These are phyloP conservation scores for Ricinus communis DNA, from an alignment of 345 rosid genomes.

Conservation along the genomic window DNA sequence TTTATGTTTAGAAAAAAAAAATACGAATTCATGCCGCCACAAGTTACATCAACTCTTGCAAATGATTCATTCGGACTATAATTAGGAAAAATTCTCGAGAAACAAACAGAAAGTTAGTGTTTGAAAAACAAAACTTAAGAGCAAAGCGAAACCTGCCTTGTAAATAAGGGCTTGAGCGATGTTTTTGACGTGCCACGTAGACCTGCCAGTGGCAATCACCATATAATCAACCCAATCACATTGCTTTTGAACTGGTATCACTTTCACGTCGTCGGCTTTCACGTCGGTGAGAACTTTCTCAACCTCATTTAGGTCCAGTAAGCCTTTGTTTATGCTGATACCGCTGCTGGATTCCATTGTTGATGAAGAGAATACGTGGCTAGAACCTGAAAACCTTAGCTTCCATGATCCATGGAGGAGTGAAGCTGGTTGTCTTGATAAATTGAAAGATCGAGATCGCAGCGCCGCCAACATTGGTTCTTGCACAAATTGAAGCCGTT, in stretches of 20 bases:
- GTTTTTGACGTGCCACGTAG: conserved; percentile 85
- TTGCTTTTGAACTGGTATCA: conserved; percentile 52
- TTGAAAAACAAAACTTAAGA: neutral
- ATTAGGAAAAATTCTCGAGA: too few relatives aligned
- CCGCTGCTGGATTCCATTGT: conserved; percentile 3
- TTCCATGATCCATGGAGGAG: conserved; percentile 29
- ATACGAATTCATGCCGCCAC: too few relatives aligned
- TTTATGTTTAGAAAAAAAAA: too few relatives aligned
- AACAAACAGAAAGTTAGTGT: neutral
- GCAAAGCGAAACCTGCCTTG: conserved; percentile 35
- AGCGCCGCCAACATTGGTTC: conserved; percentile 43
- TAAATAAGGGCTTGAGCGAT: conserved; percentile 80
- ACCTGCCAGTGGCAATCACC: conserved; percentile 87
- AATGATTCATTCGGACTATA: too few relatives aligned
- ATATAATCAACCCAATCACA: conserved; percentile 72
- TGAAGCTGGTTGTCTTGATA: neutral
- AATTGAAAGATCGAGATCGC: conserved; percentile 30
- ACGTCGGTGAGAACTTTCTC: conserved; percentile 82
- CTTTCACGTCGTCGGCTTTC: conserved; percentile 73
- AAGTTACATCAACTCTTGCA: too few relatives aligned
- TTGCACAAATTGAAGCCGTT: too few relatives aligned
- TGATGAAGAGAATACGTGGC: conserved; percentile 20
- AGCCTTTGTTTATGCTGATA: conserved; percentile 11
- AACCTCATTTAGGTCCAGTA: conserved; percentile 56
- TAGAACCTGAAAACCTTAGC: conserved; percentile 27